Percentiles rank a stretch among this genome's conserved stretches.
These are phyloP conservation scores for Suillus ampliporus DNA, from an alignment of 768 basidiomycete genomes.

Conservation along the genomic window DNA sequence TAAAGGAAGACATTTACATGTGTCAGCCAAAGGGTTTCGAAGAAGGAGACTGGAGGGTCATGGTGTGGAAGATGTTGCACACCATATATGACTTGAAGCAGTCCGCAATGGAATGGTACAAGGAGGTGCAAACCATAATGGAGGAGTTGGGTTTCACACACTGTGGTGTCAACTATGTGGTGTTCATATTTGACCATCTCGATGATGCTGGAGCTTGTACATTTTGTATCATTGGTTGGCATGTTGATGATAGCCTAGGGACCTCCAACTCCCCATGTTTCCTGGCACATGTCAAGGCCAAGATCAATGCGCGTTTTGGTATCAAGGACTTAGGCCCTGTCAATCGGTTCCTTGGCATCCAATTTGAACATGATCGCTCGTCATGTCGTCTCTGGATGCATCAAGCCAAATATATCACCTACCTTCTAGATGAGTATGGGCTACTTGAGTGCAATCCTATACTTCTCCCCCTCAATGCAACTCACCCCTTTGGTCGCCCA, in stretches of 20 bases:
- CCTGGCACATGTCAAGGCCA: not conserved
- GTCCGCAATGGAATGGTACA: conserved; percentile 37
- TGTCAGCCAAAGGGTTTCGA: not conserved
- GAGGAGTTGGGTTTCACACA: not conserved
- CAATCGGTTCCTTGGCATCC: not conserved
- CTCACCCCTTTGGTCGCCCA: not conserved
- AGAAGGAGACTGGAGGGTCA: not conserved
- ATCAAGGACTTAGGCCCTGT: not conserved
- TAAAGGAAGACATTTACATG: no score
- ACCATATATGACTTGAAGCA: conserved; percentile 48
- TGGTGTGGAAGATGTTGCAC: not conserved
- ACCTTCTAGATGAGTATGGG: not conserved
- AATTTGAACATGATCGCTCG: not conserved
- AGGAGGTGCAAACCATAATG: not conserved
- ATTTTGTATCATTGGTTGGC: not conserved
- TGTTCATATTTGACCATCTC: not conserved
- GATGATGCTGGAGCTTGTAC: no score
- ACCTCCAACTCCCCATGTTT: not conserved
- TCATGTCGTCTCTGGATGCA: not conserved
- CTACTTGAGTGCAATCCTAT: not conserved
- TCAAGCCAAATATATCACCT: no score
- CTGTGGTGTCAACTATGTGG: not conserved
- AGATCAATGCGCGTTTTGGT: not conserved
- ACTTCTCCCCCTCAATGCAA: not conserved
- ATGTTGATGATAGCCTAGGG: not conserved